Percentiles rank a stretch among this genome's conserved stretches.
These are phyloP conservation scores for Dicorynia guianensis DNA, from an alignment of 306 rosid genomes.

Conservation along the genomic window DNA sequence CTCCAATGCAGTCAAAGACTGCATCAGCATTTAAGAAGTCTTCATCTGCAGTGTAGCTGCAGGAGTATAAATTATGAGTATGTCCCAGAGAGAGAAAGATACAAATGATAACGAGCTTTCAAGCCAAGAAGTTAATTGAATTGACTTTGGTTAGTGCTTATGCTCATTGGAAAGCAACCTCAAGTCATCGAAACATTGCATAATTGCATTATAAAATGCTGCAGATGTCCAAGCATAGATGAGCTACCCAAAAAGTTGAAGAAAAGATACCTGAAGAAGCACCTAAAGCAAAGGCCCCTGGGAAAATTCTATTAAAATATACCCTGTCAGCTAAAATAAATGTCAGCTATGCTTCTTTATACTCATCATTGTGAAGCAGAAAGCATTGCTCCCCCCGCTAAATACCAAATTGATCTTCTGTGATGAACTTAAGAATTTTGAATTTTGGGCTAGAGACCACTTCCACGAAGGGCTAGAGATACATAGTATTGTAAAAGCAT, in stretches of 20 bases:
- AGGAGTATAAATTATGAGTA: conserved; percentile 1
- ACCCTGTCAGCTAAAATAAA: neutral
- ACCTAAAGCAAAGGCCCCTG: neutral
- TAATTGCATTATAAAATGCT: neutral
- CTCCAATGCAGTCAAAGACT: conserved; percentile 91
- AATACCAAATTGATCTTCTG: neutral
- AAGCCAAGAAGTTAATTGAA: neutral
- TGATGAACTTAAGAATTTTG: neutral
- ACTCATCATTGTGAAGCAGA: neutral
- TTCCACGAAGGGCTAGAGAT: neutral
- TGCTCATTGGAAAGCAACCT: neutral
- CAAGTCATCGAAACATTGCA: neutral
- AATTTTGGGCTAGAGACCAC: neutral
- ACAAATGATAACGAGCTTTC: neutral
- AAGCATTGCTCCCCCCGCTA: neutral
- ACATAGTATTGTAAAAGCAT: too few relatives aligned
- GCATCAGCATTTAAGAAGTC: conserved; percentile 89
- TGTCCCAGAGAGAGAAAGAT: too few relatives aligned
- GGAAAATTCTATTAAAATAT: neutral
- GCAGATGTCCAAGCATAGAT: neutral
- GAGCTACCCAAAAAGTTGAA: neutral
- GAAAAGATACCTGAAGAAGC: neutral
- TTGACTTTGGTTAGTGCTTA: neutral
- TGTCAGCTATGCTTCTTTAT: neutral
- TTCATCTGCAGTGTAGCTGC: conserved; percentile 92